Evolutionary conservation across 2,329 filamentous ascomycete genomes (phyloP).

Genomic region (Pestalotiopsis sp.): DNA sequence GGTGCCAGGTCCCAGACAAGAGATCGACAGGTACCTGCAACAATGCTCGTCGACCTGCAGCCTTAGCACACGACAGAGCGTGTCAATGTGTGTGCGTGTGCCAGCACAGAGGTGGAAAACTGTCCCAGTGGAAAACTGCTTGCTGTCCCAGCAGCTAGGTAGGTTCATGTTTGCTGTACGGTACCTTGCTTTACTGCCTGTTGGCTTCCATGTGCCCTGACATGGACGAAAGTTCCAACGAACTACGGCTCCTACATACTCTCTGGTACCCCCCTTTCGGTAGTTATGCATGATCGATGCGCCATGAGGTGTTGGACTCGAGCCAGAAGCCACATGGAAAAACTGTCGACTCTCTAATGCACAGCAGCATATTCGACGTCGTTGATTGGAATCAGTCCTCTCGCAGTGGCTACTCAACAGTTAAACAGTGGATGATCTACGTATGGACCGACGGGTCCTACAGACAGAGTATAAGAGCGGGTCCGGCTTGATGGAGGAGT

Average conservation of each 20-base stretch:
- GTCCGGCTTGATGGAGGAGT: neutral
- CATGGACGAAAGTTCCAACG: neutral
- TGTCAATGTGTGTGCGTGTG: neutral
- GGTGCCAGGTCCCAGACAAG: neutral
- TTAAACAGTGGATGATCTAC: neutral
- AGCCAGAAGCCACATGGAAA: neutral
- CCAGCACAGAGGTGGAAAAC: neutral
- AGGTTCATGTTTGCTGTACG: too few relatives aligned
- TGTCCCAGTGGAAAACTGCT: too few relatives aligned
- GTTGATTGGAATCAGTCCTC: neutral
- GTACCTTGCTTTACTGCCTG: neutral
- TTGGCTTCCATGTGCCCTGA: neutral
- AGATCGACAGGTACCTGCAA: conserved; percentile 3
- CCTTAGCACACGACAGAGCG: neutral
- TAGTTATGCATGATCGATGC: neutral
- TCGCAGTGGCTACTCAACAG: neutral
- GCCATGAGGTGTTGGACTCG: neutral
- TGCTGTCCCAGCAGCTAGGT: too few relatives aligned
- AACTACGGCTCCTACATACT: neutral
- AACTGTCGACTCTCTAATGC: neutral
- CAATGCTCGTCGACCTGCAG: neutral
- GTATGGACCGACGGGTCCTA: neutral
- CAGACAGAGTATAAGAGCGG: neutral
- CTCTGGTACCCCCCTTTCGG: neutral
- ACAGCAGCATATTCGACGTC: neutral